Conservation (phyloP, 1,284 basidiomycete species). For the Sparassis latifolia region DNA sequence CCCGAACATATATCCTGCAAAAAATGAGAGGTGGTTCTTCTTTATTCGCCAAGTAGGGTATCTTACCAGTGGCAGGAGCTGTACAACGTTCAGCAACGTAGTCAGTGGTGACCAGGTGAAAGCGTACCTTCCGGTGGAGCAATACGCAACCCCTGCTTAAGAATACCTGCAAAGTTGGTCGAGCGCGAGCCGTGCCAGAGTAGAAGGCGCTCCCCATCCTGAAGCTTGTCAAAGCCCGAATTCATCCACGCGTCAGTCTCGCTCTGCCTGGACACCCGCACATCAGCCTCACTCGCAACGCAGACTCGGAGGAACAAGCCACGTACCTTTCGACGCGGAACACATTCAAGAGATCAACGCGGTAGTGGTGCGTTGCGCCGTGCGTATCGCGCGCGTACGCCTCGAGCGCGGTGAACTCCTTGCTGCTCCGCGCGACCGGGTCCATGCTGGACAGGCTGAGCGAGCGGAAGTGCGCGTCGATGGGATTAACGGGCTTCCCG, state of each 20-base stretch:
- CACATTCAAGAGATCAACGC: slow-evolving; percentile 39
- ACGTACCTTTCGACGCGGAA: slow-evolving; percentile 52
- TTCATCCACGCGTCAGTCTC: slow-evolving; percentile 49
- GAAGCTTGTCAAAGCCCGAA: slow-evolving; percentile 39
- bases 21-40: neutral
- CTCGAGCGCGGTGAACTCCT: slow-evolving; percentile 45
- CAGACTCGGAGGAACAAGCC: neutral
- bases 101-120: neutral
- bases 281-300: neutral
- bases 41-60: neutral
- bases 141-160: slow-evolving; percentile 61
- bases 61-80: slow-evolving; percentile 44
- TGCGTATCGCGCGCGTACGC: slow-evolving; percentile 51
- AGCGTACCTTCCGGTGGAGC: slow-evolving; percentile 56
- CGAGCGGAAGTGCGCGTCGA: slow-evolving; percentile 52
- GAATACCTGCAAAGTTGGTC: slow-evolving; percentile 61
- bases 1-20: slow-evolving; percentile 55
- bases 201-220: slow-evolving; percentile 47
- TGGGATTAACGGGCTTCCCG: slow-evolving; percentile 46
- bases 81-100: neutral
- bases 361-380: slow-evolving; percentile 46
- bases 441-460: slow-evolving; percentile 49
- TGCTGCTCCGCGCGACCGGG: slow-evolving; percentile 34
- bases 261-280: slow-evolving; percentile 26
- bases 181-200: slow-evolving; percentile 64